Conservation (phyloP, 495 filamentous ascomycete genomes). For the Penicillium silybi region DNA sequence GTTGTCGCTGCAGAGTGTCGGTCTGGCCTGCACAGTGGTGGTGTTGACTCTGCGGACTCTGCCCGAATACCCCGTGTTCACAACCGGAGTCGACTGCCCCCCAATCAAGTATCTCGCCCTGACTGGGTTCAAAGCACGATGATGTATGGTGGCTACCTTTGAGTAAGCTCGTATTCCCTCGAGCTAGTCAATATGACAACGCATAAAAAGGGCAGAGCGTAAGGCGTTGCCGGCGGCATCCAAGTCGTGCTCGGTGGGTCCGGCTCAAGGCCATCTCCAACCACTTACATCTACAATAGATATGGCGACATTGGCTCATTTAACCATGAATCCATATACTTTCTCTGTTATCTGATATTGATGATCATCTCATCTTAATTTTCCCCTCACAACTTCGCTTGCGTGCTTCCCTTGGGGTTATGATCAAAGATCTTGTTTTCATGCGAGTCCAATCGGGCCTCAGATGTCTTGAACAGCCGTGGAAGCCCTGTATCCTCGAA, state of each 20-base stretch:
- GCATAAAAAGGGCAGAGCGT: no score
- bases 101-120: background rate
- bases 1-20: background rate
- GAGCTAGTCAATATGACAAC: no score
- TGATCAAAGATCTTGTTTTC: conserved; percentile 17
- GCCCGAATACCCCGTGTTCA: no score
- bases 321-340: background rate
- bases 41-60: no score
- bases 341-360: background rate
- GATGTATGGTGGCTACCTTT: background rate
- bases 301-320: background rate
- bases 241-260: background rate
- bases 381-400: conserved; percentile 8
- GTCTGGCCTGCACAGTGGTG: background rate
- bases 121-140: background rate
- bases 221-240: background rate
- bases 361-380: background rate
- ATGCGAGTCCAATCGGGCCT: conserved; percentile 24
- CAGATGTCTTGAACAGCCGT: conserved; percentile 34
- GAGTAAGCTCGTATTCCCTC: no score
- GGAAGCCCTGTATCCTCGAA: conserved; percentile 40
- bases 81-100: background rate
- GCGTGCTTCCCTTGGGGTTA: background rate
- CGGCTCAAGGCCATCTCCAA: background rate
- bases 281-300: background rate